These are phyloP conservation scores for Alternaria alternata DNA, from an alignment of 2,329 filamentous ascomycete species.

Conservation along the genomic window DNA sequence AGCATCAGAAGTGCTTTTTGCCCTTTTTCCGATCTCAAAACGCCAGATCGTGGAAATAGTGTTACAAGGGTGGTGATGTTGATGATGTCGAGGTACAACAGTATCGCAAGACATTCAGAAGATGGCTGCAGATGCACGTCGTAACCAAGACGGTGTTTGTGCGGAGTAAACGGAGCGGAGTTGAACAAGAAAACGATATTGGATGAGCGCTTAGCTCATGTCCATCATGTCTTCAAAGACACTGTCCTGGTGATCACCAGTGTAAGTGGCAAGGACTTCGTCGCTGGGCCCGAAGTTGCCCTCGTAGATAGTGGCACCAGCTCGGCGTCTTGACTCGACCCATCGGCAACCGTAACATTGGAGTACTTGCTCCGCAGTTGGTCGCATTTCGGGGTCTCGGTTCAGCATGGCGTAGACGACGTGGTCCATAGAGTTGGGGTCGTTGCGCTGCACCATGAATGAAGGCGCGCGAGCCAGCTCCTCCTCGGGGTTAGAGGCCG, in stretches of 20 bases:
- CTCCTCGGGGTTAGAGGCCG: conserved; percentile 41
- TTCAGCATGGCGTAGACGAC: conserved; percentile 90
- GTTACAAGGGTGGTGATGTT: conserved; percentile 19
- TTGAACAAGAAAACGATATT: not conserved
- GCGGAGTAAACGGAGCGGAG: conserved; percentile 1
- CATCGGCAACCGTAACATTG: conserved; percentile 78
- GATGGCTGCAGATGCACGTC: conserved; percentile 20
- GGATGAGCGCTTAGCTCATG: conserved; percentile 41
- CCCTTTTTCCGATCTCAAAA: conserved; percentile 20
- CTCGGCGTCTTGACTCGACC: conserved; percentile 78
- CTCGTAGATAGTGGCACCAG: conserved; percentile 94
- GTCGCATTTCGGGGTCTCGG: conserved; percentile 75
- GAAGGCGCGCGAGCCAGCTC: conserved; percentile 75
- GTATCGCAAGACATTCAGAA: conserved; percentile 21
- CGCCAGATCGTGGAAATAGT: conserved; percentile 17
- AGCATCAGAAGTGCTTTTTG: conserved; percentile 26
- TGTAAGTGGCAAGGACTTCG: conserved; percentile 60
- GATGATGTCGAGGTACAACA: conserved; percentile 12
- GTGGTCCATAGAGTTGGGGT: conserved; percentile 79
- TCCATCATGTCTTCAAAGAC: conserved; percentile 68
- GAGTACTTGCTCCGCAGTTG: conserved; percentile 77
- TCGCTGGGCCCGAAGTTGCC: conserved; percentile 90
- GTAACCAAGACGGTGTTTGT: conserved; percentile 16
- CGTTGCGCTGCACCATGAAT: conserved; percentile 84
- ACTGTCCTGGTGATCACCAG: conserved; percentile 49